Conservation (phyloP, 345 rosid genomes). For the Eucalyptus polyanthemos region DNA sequence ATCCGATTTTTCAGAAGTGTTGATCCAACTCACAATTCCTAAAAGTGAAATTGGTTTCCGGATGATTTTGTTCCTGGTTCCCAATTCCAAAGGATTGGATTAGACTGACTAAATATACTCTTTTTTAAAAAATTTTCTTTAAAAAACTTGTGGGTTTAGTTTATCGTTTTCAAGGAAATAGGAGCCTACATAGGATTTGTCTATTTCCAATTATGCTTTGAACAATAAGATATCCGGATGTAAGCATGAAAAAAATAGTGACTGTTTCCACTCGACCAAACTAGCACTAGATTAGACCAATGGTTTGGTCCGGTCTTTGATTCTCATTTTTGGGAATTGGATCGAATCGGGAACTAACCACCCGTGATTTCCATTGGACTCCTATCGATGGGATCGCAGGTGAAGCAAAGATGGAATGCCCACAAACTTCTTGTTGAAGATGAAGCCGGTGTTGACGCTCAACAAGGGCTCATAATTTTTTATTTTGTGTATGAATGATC, state of each 20-base stretch:
- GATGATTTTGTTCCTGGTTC: rapidly evolving
- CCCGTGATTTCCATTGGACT: background rate
- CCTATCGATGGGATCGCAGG: rapidly evolving
- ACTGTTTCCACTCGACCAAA: no score
- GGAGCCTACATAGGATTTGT: no score
- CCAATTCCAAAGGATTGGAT: no score
- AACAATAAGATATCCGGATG: rapidly evolving
- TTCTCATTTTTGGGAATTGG: rapidly evolving
- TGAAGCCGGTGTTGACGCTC: background rate
- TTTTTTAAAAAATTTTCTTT: no score
- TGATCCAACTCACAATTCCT: rapidly evolving
- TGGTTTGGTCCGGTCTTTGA: no score
- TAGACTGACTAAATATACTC: rapidly evolving
- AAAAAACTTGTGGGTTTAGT: no score
- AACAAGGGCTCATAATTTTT: background rate
- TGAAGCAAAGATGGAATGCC: background rate
- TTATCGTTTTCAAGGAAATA: no score
- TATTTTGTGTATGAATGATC: background rate
- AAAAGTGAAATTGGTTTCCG: rapidly evolving
- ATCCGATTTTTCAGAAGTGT: rapidly evolving
- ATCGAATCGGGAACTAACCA: no score
- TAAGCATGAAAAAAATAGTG: no score
- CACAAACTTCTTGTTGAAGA: background rate
- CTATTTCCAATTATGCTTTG: no score
- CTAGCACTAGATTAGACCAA: no score